Conservation (phyloP, 2,329 filamentous ascomycete genomes). For the Verticillium albo-atrum region DNA sequence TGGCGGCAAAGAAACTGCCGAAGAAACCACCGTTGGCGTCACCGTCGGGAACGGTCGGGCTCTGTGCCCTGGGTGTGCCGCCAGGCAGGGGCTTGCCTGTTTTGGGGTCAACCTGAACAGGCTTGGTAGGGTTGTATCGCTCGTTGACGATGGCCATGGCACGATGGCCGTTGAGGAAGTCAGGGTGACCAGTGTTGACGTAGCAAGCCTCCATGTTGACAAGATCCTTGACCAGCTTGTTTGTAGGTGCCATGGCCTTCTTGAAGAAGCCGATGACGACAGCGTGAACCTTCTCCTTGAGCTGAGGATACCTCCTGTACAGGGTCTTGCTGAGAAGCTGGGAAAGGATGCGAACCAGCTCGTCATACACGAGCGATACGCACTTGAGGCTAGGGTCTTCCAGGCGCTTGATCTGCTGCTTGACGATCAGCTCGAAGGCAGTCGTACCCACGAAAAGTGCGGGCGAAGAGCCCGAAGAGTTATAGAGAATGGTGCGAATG, state of each 20-base stretch:
- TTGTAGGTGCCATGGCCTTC: conserved; percentile 96
- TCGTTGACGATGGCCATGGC: conserved; percentile 99
- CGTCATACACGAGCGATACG: conserved; percentile 94
- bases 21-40: conserved; percentile 78
- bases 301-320: conserved; percentile 85
- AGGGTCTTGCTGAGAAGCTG: conserved; percentile 85
- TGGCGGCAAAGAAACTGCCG: conserved; percentile 95
- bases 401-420: conserved; percentile 94
- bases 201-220: conserved; percentile 96
- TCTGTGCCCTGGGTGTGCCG: conserved; percentile 66
- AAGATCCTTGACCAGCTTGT: conserved; percentile 91
- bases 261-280: conserved; percentile 96
- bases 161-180: conserved; percentile 94
- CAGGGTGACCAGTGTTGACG: conserved; percentile 96
- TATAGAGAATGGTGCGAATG: conserved; percentile 95
- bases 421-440: conserved; percentile 97
- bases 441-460: conserved; percentile 96
- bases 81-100: conserved; percentile 87
- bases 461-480: conserved; percentile 96
- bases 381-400: conserved; percentile 98
- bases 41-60: conserved; percentile 60
- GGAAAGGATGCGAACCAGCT: conserved; percentile 89
- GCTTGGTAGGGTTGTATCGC: conserved; percentile 74
- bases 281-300: conserved; percentile 95
- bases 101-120: conserved; percentile 95